Evolutionary conservation across 805 yeast species (phyloP).

Genomic region (Kodamaea restingae): DNA sequence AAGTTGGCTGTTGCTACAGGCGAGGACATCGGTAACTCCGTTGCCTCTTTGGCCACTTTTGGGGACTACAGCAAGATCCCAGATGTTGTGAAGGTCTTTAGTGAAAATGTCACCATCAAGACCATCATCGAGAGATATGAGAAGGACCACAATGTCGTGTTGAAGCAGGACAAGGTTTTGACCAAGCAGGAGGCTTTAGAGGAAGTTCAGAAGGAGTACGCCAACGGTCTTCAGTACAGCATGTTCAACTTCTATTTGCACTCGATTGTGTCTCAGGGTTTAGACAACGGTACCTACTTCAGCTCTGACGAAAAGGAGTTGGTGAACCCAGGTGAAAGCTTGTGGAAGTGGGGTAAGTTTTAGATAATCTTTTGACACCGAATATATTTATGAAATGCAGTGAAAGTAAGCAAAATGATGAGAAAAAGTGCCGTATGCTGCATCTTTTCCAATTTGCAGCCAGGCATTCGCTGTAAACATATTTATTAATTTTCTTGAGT

Average conservation of each 20-base stretch:
- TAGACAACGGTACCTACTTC: conserved; percentile 29
- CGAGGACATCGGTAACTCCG: conserved; percentile 17
- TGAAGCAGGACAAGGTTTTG: conserved; percentile 10
- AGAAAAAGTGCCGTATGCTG: no score
- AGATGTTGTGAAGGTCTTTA: conserved; percentile 39
- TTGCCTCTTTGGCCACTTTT: conserved; percentile 16
- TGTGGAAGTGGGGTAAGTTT: conserved; percentile 41
- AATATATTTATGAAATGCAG: no score
- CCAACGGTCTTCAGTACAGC: conserved; percentile 26
- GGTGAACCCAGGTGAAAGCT: conserved; percentile 42
- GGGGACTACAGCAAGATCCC: conserved; percentile 38
- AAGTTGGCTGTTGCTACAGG: conserved; percentile 33
- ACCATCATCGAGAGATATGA: conserved; percentile 42
- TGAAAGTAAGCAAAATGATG: no score
- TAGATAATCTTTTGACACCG: neutral
- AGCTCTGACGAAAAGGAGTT: conserved; percentile 35
- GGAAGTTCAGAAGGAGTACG: conserved; percentile 26
- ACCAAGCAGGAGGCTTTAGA: conserved; percentile 24
- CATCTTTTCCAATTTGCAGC: no score
- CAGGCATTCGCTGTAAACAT: no score
- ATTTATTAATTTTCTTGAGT: no score
- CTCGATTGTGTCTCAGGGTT: conserved; percentile 31
- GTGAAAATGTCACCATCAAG: conserved; percentile 36
- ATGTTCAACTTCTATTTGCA: conserved; percentile 39
- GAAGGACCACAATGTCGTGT: conserved; percentile 29